Percentiles rank a stretch among this genome's conserved stretches.
phyloP scores from a whole-genome alignment of 1,284 basidiomycete species.

The Anthracocystis walkeri region DNA sequence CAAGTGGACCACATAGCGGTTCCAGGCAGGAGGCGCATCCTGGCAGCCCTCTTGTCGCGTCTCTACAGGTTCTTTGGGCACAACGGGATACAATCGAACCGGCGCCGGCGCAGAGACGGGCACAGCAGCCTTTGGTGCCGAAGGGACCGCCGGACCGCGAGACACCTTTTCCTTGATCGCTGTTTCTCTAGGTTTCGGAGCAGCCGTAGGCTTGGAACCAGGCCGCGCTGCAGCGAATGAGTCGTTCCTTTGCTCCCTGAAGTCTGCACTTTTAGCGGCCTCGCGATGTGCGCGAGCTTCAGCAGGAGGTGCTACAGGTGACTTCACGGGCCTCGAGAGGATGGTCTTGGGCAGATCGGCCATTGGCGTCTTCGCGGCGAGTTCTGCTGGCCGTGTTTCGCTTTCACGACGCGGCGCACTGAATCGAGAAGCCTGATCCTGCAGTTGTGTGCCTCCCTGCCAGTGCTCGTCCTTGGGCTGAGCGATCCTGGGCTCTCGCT shows the following conservation, averaged over 20 bases:
- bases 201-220: conserved; percentile 1
- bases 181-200: conserved; percentile 10
- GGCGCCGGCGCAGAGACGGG: conserved; percentile 22
- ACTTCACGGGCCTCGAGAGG: conserved; percentile 25
- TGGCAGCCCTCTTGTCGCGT: conserved; percentile 46
- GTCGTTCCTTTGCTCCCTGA: conserved; percentile 14
- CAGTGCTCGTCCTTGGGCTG: conserved; percentile 11
- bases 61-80: conserved; percentile 42
- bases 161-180: conserved; percentile 10
- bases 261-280: background rate
- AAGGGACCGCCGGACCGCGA: background rate
- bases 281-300: conserved; percentile 6
- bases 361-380: background rate
- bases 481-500: conserved; percentile 14
- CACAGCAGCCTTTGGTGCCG: conserved; percentile 1
- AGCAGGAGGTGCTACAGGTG: conserved; percentile 9
- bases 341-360: conserved; percentile 31
- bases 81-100: conserved; percentile 26
- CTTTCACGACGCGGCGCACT: conserved; percentile 1
- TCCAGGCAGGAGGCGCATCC: conserved; percentile 61
- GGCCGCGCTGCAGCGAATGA: conserved; percentile 10
- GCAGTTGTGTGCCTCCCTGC: conserved; percentile 8
- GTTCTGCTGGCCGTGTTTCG: conserved; percentile 1
- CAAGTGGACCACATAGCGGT: conserved; percentile 50
- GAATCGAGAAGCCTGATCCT: background rate